Evolutionary conservation across 345 rosid species (phyloP), one percentile per base, ranked within the genome.

Genomic region (Sisymbrium altissimum): DNA sequence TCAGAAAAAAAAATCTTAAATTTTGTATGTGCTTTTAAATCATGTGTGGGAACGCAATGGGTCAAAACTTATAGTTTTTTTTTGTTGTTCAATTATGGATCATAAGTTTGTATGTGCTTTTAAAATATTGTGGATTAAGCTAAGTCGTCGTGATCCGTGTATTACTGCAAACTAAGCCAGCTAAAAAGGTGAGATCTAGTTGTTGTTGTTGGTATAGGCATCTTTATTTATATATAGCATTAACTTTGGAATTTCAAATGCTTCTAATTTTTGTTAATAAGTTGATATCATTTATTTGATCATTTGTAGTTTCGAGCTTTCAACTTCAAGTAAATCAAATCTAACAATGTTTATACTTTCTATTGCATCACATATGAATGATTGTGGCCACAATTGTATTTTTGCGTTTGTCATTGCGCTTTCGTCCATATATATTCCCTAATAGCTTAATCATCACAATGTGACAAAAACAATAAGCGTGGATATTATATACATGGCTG

Each of bases 91-190:
- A n/a, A n/a, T n/a, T n/a, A n/a, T n/a, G n/a, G n/a, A n/a, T n/a
- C n/a, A n/a, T n/a, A n/a, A n/a, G n/a, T n/a, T n/a, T n/a, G n/a
- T n/a, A n/a, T n/a, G n/a, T n/a, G n/a, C 35, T 50, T 11, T 50
- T 25, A n/a, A 2, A 25, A 29, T 40, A 13, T 27, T 6, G 30
- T 18, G 35, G 62, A 43, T 69, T 14, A 69, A 57, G 55, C 57
- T 14, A 69, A 57, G 55, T 68, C 53, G 30, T 41, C 52, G 55
- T 68, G 56, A 50, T 50, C 56, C 15, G 56, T 50, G 56, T 50
- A 23, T 50, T 50, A 49, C 14, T 46, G 9, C 56, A 50, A 7
- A 50, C n/a, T 21, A 10, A 50, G 30, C n/a, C 4, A n/a, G 5
- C 32, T 21, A 50, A 15, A 67, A 15, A 39, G 63, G 27, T 68